Evolutionary conservation across 352 stramenopile species (phyloP).

Genomic region (Phytophthora chlamydospora): DNA sequence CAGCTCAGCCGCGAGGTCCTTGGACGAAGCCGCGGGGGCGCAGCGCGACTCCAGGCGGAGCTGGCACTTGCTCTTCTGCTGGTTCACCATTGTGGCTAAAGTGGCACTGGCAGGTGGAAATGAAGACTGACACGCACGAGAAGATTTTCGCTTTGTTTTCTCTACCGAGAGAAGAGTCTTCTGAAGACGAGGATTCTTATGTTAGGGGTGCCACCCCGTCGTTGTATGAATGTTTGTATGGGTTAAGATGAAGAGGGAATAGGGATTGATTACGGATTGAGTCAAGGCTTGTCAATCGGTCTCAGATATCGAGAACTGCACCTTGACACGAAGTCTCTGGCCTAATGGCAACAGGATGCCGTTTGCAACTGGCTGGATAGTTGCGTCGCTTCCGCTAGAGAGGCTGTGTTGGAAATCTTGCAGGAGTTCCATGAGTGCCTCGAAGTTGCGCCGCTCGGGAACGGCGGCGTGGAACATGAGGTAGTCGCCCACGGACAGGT

Average conservation of each 20-base stretch:
- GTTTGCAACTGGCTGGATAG: conserved; percentile 39
- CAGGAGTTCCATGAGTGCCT: conserved; percentile 61
- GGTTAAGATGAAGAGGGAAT: not conserved
- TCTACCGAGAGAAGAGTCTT: conserved; percentile 19
- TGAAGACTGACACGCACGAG: conserved; percentile 66
- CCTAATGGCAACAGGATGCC: conserved; percentile 47
- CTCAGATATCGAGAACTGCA: conserved; percentile 47
- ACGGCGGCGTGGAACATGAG: conserved; percentile 51
- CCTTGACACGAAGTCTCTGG: conserved; percentile 44
- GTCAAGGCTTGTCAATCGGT: conserved; percentile 1
- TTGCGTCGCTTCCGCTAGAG: not conserved
- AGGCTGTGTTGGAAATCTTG: conserved; percentile 44
- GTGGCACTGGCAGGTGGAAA: conserved; percentile 16
- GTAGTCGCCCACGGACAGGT: conserved; percentile 50
- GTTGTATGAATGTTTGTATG: conserved; percentile 10
- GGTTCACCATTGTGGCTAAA: conserved; percentile 48
- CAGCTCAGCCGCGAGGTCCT: conserved; percentile 37
- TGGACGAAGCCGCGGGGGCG: conserved; percentile 5
- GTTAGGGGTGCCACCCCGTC: not conserved
- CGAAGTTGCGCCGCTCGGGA: conserved; percentile 57
- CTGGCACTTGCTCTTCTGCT: conserved; percentile 75
- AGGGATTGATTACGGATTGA: conserved; percentile 45
- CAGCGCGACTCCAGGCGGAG: conserved; percentile 65
- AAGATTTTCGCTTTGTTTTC: conserved; percentile 1
- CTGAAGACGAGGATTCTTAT: not conserved